Base-by-base conservation (phyloP, 2,329 filamentous ascomycete species). In the Zalaria sp. region DNA sequence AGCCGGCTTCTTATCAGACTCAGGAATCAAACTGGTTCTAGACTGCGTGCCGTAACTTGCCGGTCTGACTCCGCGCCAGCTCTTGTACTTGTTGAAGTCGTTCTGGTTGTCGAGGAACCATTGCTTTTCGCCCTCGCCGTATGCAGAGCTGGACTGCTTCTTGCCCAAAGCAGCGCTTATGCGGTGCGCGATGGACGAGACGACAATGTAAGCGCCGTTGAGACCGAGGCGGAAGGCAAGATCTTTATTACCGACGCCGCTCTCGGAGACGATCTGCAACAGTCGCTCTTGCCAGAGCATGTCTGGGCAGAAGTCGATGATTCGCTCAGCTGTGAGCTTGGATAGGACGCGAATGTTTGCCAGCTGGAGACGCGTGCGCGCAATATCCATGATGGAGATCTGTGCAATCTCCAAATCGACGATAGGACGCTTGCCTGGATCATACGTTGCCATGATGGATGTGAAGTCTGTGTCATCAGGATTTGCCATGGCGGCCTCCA, bases 271-370 rank as follows among this genome's bases (percentile, higher is more conserved):
- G 26, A 60, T 54, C 35, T 56, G 57, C 9, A 60, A 49, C n/a
- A 60, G 50, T 34, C 50, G 52, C 35, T 53, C 52, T n/a, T 53
- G 50, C 52, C 53, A 57, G 37, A 60, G 52, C 28, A 57, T 44
- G 37, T 59, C 54, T 4, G 57, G 57, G 43, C 57, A 58, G 47
- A 60, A 59, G 49, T 60, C 57, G 46, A 60, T 51, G 32, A 59
- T 52, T 44, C 56, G 55, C 40, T 58, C 53, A 9, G 55, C 57
- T 11, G 57, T 57, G 25, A 49, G 46, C 18, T 44, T 39, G 25
- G 51, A 56, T 25, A 60, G 45, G 29, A 60, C 49, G 5, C 43
- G 46, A 9, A 42, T 48, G 18, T 49, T 40, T 2, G 46, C 44
- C 8, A 59, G 46, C 45, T 58, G 55, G 45, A 53, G 47, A 27